Percentiles rank a stretch among this genome's conserved stretches.
These are phyloP conservation scores for Trichosporon ovoides DNA, from an alignment of 1,284 basidiomycete species.

Conservation along the genomic window DNA sequence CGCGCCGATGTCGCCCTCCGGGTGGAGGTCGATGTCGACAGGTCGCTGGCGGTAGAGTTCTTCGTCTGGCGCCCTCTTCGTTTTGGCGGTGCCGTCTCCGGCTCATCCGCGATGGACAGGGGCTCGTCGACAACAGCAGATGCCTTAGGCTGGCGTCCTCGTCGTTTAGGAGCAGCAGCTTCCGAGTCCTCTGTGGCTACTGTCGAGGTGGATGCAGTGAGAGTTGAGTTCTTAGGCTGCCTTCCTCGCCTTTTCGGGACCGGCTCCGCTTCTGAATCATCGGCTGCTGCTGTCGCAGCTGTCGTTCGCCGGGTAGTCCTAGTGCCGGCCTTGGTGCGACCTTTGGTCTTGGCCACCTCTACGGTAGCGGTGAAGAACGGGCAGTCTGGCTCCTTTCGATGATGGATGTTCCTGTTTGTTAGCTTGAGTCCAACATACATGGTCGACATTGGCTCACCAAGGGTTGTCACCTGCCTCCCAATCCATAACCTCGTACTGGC, in stretches of 20 bases:
- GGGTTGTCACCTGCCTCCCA: slow-evolving; percentile 79
- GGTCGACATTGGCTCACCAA: slow-evolving; percentile 50
- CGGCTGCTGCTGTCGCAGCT: neutral
- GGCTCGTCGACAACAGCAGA: neutral
- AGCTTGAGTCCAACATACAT: slow-evolving; percentile 15
- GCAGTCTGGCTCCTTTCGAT: slow-evolving; percentile 37
- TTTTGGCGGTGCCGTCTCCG: neutral
- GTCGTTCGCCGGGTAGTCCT: neutral
- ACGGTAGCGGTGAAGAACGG: slow-evolving; percentile 41
- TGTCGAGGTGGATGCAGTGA: neutral
- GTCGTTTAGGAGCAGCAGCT: neutral
- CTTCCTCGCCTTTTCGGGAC: neutral
- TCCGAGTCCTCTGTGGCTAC: slow-evolving; percentile 5
- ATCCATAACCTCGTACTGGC: slow-evolving; percentile 63
- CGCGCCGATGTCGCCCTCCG: neutral
- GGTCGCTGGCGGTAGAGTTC: neutral
- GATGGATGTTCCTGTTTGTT: slow-evolving; percentile 34
- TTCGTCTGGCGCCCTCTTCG: neutral
- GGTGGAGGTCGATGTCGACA: neutral
- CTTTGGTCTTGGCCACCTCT: slow-evolving; percentile 2
- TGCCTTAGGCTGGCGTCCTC: slow-evolving; percentile 9
- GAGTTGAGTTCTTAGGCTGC: neutral
- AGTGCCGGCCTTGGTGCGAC: neutral
- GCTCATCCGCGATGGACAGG: neutral
- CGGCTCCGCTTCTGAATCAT: neutral